Evolutionary conservation across 1,284 basidiomycete genomes (phyloP), one percentile per base, ranked within the genome.

Genomic region (Rhodotorula sp.): DNA sequence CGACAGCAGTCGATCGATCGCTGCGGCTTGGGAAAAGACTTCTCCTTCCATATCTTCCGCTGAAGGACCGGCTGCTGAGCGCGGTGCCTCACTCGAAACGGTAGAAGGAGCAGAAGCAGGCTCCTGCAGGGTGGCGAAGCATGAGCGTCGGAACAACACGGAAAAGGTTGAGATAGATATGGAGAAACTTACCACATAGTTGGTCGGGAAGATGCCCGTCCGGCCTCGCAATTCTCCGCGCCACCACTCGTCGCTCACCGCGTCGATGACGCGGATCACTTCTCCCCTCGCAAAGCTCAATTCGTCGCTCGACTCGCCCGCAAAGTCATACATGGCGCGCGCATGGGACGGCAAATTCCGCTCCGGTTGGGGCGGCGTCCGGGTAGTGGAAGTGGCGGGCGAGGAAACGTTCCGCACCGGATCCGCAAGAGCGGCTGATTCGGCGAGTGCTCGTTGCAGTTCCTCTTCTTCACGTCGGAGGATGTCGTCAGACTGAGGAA

Each of bases 241-340:
- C 95, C 96, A 99, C 97, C 97, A 99, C 80, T 98, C 93, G 79
- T 94, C 91, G 83, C 97, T 97, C 39, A 91, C 91, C 57, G 92
- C 88, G 81, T 98, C 94, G 16, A 99, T 88, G 21, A 98, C 96
- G 78, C 95, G 94, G 83, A 99, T 95, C 65, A 97, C 85, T 78
- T 99, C 97, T 4, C 95, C 97, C 77, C 91, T 91, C 68, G 91
- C 89, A 80, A 99, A 97, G 2, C 89, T 89, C 8, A 99, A 86
- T 82, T 99, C 97, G 20, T 95, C 96, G 0, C 89, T 87, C 80
- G 97, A 93, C 0, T 89, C 89, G 0, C 94, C 90, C 59, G 91
- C 88, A 79, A 98, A 99, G 3, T 91, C 88, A 80, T 97, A 94
- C 75, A 99, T 80, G 0, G 96, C 97, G 23, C 91, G 87, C 92